Percentiles rank a stretch among this genome's conserved stretches.
These are phyloP conservation scores for Zymoseptoria tritici DNA, from an alignment of 2,329 filamentous ascomycete species.

Conservation along the genomic window DNA sequence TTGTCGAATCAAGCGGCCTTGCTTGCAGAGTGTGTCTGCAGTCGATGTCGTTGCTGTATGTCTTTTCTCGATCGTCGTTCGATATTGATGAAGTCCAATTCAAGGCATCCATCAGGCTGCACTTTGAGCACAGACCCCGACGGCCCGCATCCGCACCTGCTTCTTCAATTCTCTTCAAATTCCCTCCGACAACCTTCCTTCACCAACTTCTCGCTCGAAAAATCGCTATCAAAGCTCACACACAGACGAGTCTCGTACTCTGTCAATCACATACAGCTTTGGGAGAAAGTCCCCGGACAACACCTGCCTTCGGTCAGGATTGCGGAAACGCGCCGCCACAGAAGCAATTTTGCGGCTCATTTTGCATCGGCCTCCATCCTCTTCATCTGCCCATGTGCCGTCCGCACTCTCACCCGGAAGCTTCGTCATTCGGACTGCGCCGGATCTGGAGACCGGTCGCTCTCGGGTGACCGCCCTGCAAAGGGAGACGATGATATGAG, in stretches of 20 bases:
- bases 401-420: constrained; percentile 40
- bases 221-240: constrained; percentile 99
- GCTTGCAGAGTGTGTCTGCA: background rate
- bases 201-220: constrained; percentile 89
- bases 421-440: constrained; percentile 31
- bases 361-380: constrained; percentile 49
- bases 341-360: constrained; percentile 81
- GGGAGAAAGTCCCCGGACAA: constrained; percentile 99
- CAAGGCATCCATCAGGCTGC: background rate
- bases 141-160: background rate
- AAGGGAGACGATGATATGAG: constrained; percentile 78
- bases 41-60: background rate
- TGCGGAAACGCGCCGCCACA: constrained; percentile 99
- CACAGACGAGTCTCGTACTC: constrained; percentile 53
- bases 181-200: constrained; percentile 30
- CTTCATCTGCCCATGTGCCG: constrained; percentile 45
- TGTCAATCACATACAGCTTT: constrained; percentile 58
- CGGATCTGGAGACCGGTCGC: constrained; percentile 41
- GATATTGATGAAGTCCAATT: background rate
- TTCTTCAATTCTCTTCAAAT: background rate
- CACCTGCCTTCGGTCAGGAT: constrained; percentile 47
- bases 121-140: background rate
- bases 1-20: background rate
- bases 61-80: background rate
- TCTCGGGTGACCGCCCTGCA: constrained; percentile 21